A percentile compares a stretch with the other conserved stretches of the same genome.
phyloP scores from a whole-genome alignment of 2,329 filamentous ascomycete genomes.

The Nannizzia gypsea region DNA sequence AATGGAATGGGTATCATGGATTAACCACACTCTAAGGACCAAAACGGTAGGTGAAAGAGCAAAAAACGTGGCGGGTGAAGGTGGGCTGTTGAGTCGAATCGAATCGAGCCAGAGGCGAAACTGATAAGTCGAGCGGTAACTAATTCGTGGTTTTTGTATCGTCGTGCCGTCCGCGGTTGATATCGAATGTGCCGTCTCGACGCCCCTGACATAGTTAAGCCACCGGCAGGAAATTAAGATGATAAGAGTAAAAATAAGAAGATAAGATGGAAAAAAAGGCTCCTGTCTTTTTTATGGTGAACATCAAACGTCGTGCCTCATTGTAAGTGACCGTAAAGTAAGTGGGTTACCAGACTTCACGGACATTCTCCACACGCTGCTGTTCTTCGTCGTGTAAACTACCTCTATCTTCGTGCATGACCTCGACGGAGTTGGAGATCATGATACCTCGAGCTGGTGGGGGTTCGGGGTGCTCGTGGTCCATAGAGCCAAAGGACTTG shows the following conservation, averaged over 20 bases:
- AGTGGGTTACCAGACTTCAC: neutral
- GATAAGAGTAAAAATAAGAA: too few relatives aligned
- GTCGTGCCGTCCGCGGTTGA: too few relatives aligned
- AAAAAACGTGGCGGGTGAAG: neutral
- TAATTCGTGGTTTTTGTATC: too few relatives aligned
- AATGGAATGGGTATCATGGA: neutral
- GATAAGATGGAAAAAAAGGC: neutral
- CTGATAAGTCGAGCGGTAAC: neutral
- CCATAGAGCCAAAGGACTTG: constrained; percentile 12
- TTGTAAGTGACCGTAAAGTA: neutral
- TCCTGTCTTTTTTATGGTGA: neutral
- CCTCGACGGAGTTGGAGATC: constrained; percentile 34
- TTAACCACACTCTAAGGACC: neutral
- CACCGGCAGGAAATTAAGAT: too few relatives aligned
- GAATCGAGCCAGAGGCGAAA: neutral
- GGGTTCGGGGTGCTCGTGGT: constrained; percentile 8
- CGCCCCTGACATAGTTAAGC: too few relatives aligned
- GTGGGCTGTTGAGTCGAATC: neutral
- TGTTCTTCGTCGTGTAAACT: constrained; percentile 22
- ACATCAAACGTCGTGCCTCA: neutral
- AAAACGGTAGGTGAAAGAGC: neutral
- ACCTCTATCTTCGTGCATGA: constrained; percentile 14
- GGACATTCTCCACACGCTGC: constrained; percentile 42
- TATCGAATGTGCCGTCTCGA: too few relatives aligned
- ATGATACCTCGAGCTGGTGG: constrained; percentile 24